Percentiles rank a stretch among this genome's conserved stretches.
Conservation (phyloP, 805 yeast species). For the Metahyphopichia silvanorum region DNA sequence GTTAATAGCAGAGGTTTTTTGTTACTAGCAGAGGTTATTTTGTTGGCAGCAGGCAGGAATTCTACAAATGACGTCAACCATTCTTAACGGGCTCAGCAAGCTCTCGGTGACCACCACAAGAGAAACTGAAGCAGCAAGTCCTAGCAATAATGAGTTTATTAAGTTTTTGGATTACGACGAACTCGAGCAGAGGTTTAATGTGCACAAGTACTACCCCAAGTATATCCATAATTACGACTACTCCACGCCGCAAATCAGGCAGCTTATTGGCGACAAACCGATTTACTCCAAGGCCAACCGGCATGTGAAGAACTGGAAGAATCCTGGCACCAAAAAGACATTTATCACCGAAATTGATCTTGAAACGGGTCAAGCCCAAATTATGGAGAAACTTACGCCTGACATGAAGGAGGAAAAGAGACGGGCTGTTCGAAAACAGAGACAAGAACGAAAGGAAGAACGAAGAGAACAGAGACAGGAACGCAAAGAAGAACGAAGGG, state of each 20-base stretch:
- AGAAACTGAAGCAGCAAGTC: background rate
- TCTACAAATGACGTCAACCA: slow-evolving; percentile 9
- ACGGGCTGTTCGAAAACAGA: slow-evolving; percentile 2
- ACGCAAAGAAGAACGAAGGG: slow-evolving; percentile 4
- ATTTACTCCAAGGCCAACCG: slow-evolving; percentile 38
- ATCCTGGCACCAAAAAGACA: background rate
- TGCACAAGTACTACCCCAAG: slow-evolving; percentile 37
- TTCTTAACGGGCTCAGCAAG: slow-evolving; percentile 10
- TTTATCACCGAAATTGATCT: slow-evolving; percentile 8
- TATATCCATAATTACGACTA: slow-evolving; percentile 35
- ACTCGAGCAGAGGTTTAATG: slow-evolving; percentile 29
- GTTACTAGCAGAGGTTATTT: too few species aligned
- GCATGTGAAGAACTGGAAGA: slow-evolving; percentile 20
- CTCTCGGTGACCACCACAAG: background rate
- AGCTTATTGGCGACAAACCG: slow-evolving; percentile 33
- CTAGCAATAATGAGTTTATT: slow-evolving; percentile 15
- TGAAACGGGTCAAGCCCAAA: slow-evolving; percentile 9
- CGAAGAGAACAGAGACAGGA: slow-evolving; percentile 4
- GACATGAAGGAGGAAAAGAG: slow-evolving; percentile 5
- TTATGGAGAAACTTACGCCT: background rate
- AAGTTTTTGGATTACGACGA: slow-evolving; percentile 30
- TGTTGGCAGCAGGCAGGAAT: too few species aligned
- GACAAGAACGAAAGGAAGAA: slow-evolving; percentile 1
- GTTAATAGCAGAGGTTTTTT: too few species aligned
- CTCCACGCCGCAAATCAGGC: slow-evolving; percentile 34